Evolutionary conservation across 192 early-diverging fungal species (phyloP).

Genomic region (Backusella tuberculispora): DNA sequence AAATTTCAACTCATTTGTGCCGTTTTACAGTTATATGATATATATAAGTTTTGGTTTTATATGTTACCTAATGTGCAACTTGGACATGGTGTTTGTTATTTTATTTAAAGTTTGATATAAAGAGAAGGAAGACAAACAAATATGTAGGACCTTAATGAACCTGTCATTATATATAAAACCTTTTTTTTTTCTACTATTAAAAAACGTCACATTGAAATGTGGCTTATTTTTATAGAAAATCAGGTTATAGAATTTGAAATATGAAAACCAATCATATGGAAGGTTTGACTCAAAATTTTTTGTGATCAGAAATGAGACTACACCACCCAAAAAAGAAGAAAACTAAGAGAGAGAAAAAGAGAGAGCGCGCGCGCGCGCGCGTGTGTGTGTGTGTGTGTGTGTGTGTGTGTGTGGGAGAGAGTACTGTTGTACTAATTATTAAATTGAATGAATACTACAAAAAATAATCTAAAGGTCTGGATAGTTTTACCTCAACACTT

Average conservation of each 20-base stretch:
- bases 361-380: no score
- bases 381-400: no score
- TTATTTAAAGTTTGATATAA: background rate
- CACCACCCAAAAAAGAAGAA: no score
- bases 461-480: no score
- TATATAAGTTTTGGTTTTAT: background rate
- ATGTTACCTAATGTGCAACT: conserved; percentile 27
- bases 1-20: background rate
- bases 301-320: no score
- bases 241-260: no score
- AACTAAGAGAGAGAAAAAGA: no score
- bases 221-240: background rate
- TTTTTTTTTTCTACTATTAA: background rate
- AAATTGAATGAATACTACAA: no score
- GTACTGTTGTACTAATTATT: no score
- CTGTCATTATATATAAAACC: background rate
- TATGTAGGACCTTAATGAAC: background rate
- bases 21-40: background rate
- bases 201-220: background rate
- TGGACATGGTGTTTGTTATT: conserved; percentile 16
- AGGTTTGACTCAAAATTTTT: background rate
- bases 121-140: background rate
- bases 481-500: no score
- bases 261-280: background rate
- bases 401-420: no score